Evolutionary conservation across 495 filamentous ascomycete genomes (phyloP).

Genomic region (Penicillium ucsense): DNA sequence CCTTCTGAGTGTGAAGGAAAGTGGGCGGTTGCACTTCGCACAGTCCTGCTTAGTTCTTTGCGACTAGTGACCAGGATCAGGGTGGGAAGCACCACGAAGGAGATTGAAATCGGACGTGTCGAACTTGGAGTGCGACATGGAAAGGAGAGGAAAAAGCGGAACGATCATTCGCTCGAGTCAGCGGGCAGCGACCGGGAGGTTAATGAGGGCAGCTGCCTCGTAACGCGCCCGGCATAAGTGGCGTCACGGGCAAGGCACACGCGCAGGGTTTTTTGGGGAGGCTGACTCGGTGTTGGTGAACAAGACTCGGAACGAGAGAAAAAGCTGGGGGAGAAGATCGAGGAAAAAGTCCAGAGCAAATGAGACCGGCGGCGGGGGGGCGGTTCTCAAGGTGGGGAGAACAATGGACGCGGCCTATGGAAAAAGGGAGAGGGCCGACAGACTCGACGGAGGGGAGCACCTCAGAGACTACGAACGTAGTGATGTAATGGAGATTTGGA

Average conservation of each 20-base stretch:
- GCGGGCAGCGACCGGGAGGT: constrained; percentile 13
- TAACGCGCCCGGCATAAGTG: constrained; percentile 27
- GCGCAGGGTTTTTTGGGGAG: constrained; percentile 11
- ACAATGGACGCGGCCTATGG: constrained; percentile 15
- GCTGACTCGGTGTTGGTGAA: background rate
- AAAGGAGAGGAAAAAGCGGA: constrained; percentile 4
- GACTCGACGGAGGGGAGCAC: too few species aligned
- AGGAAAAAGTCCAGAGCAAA: background rate
- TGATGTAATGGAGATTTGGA: too few species aligned
- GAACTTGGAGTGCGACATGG: constrained; percentile 15
- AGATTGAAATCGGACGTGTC: constrained; percentile 19
- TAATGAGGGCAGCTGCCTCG: constrained; percentile 31
- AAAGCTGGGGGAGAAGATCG: constrained; percentile 4
- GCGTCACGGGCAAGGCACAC: constrained; percentile 20
- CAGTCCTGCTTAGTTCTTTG: background rate
- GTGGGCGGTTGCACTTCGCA: background rate
- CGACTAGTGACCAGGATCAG: background rate
- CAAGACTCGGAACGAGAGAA: background rate
- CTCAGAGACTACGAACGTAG: too few species aligned
- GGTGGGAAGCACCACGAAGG: constrained; percentile 1
- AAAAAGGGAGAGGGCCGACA: too few species aligned
- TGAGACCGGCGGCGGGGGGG: too few species aligned
- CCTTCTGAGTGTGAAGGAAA: constrained; percentile 10
- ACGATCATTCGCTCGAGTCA: constrained; percentile 20
- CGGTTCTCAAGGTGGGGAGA: constrained; percentile 11